Base-by-base conservation (phyloP, 2,329 filamentous ascomycete species). In the Cordyceps cicadae region DNA sequence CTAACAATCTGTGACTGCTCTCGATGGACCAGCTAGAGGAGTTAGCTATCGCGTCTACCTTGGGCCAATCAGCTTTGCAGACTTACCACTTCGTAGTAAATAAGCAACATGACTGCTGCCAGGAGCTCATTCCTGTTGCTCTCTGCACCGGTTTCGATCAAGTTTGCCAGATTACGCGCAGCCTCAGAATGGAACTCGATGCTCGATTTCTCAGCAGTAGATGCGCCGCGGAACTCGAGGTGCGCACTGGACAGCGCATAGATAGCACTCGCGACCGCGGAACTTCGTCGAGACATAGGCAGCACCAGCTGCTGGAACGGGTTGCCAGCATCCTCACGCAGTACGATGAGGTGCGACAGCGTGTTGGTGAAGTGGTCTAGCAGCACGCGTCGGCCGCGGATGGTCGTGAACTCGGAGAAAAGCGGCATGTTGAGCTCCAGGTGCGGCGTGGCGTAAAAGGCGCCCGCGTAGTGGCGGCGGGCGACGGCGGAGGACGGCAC, bases 171-270 rank as follows among this genome's bases (percentile, higher is more conserved):
- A 0, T 81, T 82, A 64, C 83, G 79, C 26, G 87, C 80, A 12
- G 84, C 83, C 67, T 78, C 76, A 62, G 81, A 84, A 63, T 87
- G 84, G 63, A 85, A 86, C 63, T 79, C 78, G 1, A 85, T 70
- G 41, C 83, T 84, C 65, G 79, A 81, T 65, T 86, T 82, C 21
- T 73, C 69, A 24, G 78, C 80, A 1, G 78, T 80, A 29, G 78
- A 72, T 6, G 83, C 73, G 2, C 81, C 81, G 29, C 82, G 74
- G 54, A 83, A 90, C 65, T 93, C 88, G 62, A 95, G 77, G 70
- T 96, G 94, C 62, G 92, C 93, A 61, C 88, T 89, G 0, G 90
- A 85, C 8, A 97, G 77, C 0, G 92, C 91, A 62, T 90, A 92
- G 62, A 97, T 88, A 11, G 92, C 90, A 68, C 94, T 90, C 71